phyloP scores from a whole-genome alignment of 257 asterid genomes.

The Knoxia roxburghii region DNA sequence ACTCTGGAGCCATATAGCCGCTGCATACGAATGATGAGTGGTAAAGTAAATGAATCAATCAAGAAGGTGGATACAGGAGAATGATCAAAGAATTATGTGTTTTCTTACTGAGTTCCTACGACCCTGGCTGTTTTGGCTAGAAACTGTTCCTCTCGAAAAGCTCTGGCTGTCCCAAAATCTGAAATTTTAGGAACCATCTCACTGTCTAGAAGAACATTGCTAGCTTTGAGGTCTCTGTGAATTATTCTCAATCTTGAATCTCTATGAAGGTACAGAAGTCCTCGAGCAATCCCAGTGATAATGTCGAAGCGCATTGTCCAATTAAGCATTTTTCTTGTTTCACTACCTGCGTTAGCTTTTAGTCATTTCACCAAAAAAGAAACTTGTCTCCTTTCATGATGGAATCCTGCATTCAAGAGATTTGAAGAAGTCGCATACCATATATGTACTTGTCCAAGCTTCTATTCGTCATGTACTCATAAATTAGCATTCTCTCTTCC shows the following conservation, averaged over 20 bases:
- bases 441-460: conserved; percentile 35
- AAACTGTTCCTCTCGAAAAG: conserved; percentile 8
- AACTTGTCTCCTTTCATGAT: neutral
- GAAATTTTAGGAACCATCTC: conserved; percentile 33
- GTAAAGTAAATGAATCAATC: neutral
- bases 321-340: neutral
- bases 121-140: conserved; percentile 16
- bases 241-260: conserved; percentile 34
- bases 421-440: conserved; percentile 13
- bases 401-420: neutral
- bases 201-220: conserved; percentile 28
- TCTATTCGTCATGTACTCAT: conserved; percentile 36
- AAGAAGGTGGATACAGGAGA: neutral
- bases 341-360: conserved; percentile 7
- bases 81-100: neutral
- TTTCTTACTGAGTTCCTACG: conserved; percentile 17
- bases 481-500: conserved; percentile 28
- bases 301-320: conserved; percentile 26
- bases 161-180: conserved; percentile 30
- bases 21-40: conserved; percentile 12
- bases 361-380: neutral
- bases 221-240: conserved; percentile 35
- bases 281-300: conserved; percentile 30
- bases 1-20: conserved; percentile 47
- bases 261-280: conserved; percentile 37